These are phyloP conservation scores for Graphium sp. DNA, from an alignment of 2,329 filamentous ascomycete genomes.

Conservation along the genomic window DNA sequence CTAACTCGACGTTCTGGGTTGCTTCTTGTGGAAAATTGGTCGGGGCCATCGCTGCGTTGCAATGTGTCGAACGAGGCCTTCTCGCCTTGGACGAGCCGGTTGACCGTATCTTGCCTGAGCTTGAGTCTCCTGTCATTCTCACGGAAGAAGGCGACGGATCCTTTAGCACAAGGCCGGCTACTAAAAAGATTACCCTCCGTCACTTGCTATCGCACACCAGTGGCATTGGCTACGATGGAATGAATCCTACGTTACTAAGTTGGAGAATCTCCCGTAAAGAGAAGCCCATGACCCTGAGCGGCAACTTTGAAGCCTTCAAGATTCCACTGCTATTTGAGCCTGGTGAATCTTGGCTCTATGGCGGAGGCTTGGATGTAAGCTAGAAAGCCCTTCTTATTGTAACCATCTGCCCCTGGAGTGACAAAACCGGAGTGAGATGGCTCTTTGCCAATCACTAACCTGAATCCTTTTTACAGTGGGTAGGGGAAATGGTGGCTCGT, in stretches of 20 bases:
- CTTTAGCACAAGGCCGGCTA: background rate
- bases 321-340: conserved; percentile 3
- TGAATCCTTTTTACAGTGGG: too few species aligned
- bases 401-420: conserved; percentile 1
- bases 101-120: background rate
- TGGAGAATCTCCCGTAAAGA: conserved; percentile 3
- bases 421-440: too few species aligned
- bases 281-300: conserved; percentile 1
- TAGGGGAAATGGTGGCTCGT: background rate
- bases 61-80: conserved; percentile 1
- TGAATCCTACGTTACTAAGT: background rate
- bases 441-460: too few species aligned
- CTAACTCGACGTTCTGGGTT: background rate
- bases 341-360: conserved; percentile 3
- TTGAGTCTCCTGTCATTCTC: background rate
- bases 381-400: background rate
- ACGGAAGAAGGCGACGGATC: background rate
- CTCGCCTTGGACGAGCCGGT: conserved; percentile 1
- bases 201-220: conserved; percentile 3
- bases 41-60: background rate
- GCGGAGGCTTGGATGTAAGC: conserved; percentile 3
- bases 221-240: conserved; percentile 1
- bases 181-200: conserved; percentile 3
- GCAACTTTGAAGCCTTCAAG: conserved; percentile 1
- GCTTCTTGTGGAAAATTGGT: conserved; percentile 1